Percentiles rank a stretch among this genome's conserved stretches.
phyloP scores from a whole-genome alignment of 1,139 yeast genomes.

The Wickerhamomyces sp. region DNA sequence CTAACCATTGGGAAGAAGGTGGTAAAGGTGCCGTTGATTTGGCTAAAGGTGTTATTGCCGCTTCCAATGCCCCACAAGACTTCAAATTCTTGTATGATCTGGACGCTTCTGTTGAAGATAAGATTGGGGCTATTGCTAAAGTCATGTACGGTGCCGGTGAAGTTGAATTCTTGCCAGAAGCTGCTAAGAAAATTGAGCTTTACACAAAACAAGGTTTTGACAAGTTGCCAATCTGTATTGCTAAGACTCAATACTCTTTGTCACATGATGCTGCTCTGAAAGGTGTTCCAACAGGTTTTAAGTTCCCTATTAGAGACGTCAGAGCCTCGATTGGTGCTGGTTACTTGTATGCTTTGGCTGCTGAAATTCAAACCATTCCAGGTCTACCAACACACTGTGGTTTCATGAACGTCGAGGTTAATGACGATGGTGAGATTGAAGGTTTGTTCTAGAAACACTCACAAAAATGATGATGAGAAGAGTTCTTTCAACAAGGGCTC shows the following conservation, averaged over 20 bases:
- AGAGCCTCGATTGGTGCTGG: constrained; percentile 97
- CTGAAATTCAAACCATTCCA: constrained; percentile 95
- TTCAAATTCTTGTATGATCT: constrained; percentile 73
- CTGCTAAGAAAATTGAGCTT: constrained; percentile 75
- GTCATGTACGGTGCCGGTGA: constrained; percentile 94
- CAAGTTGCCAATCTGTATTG: constrained; percentile 90
- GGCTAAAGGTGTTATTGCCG: constrained; percentile 79
- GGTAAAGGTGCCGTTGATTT: constrained; percentile 89
- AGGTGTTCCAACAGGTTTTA: constrained; percentile 94
- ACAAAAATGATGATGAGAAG: not conserved
- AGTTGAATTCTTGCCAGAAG: constrained; percentile 82
- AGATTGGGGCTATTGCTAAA: constrained; percentile 76
- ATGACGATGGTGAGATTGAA: constrained; percentile 88
- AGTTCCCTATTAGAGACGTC: constrained; percentile 90
- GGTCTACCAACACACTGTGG: constrained; percentile 97
- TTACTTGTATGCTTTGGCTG: constrained; percentile 92
- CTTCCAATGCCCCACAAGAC: constrained; percentile 52
- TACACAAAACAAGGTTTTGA: constrained; percentile 91
- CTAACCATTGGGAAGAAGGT: constrained; percentile 98
- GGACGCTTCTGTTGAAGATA: constrained; percentile 70
- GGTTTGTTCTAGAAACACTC: constrained; percentile 63
- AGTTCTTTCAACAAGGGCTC: constrained; percentile 2
- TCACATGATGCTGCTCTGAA: constrained; percentile 91
- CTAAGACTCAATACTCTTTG: constrained; percentile 94
- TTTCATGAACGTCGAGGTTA: constrained; percentile 94